Percentiles rank a stretch among this genome's conserved stretches.
Conservation (phyloP, 2,329 filamentous ascomycete species). For the Thielaviopsis ethacetica region DNA sequence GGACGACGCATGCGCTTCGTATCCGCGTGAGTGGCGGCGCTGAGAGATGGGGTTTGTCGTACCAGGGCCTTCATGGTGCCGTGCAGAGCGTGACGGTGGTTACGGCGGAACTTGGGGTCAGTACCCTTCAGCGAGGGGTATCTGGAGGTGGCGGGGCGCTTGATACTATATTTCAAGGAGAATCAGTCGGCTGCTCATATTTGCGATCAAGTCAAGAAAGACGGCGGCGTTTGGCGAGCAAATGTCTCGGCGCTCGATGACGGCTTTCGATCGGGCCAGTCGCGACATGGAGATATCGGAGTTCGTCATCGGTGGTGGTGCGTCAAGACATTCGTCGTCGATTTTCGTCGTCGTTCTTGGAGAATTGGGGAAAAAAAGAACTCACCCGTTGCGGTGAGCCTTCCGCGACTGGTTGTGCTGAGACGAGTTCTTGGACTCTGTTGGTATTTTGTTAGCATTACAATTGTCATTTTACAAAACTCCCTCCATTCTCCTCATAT, state of each 20-base stretch:
- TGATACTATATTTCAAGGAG: constrained; percentile 54
- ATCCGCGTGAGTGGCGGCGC: too few species aligned
- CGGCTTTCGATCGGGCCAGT: neutral
- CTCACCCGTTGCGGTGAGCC: constrained; percentile 94
- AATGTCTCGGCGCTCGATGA: constrained; percentile 13
- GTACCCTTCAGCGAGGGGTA: constrained; percentile 98
- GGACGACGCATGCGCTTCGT: neutral
- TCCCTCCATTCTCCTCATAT: neutral
- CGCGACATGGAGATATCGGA: neutral
- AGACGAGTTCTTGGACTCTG: constrained; percentile 99
- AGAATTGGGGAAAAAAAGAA: neutral
- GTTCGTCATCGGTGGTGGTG: neutral
- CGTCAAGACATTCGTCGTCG: neutral
- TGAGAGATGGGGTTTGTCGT: constrained; percentile 25
- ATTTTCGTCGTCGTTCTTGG: neutral
- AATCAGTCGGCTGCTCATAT: neutral
- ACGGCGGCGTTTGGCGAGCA: neutral
- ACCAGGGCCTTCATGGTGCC: constrained; percentile 97
- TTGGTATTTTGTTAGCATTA: constrained; percentile 9
- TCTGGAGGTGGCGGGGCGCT: constrained; percentile 98
- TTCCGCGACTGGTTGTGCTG: constrained; percentile 98
- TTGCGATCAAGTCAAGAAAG: neutral
- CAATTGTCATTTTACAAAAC: neutral
- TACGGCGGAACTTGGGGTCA: constrained; percentile 99
- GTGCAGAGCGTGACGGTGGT: constrained; percentile 99